Evolutionary conservation across 2,329 filamentous ascomycete genomes (phyloP).

Genomic region (Apiospora koreana): DNA sequence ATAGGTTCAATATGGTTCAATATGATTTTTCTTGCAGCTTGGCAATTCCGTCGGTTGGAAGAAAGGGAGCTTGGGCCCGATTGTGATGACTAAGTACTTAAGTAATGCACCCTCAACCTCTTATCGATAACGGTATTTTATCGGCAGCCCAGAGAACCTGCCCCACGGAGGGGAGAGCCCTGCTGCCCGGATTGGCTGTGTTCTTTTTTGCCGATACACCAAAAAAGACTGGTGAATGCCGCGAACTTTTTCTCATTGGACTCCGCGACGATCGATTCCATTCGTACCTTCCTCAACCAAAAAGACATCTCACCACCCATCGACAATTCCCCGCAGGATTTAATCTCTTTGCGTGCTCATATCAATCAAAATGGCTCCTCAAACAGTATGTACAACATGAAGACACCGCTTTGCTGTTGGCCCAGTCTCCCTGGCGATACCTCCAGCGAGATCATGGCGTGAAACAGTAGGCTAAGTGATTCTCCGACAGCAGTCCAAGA

Average conservation of each 20-base stretch:
- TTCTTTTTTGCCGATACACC: constrained; percentile 32
- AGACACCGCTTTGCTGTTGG: constrained; percentile 93
- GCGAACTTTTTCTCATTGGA: constrained; percentile 21
- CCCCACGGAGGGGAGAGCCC: constrained; percentile 8
- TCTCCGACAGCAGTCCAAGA: constrained; percentile 56
- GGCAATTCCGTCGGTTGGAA: background rate
- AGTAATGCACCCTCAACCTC: no score
- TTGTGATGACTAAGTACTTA: background rate
- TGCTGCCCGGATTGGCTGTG: constrained; percentile 12
- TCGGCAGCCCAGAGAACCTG: background rate
- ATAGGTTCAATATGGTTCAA: background rate
- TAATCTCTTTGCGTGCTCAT: constrained; percentile 70
- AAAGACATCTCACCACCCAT: constrained; percentile 24
- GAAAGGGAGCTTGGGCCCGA: background rate
- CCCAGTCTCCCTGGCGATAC: constrained; percentile 50
- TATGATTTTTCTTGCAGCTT: no score
- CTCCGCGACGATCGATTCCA: constrained; percentile 1
- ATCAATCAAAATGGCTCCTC: constrained; percentile 75
- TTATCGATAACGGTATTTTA: constrained; percentile 1
- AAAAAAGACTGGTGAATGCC: constrained; percentile 29
- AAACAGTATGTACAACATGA: constrained; percentile 76
- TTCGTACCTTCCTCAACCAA: background rate
- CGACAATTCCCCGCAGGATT: constrained; percentile 42
- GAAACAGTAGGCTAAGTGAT: constrained; percentile 96
- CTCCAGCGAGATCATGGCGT: constrained; percentile 51